A percentile compares a stretch with the other conserved stretches of the same genome.
phyloP scores from a whole-genome alignment of 306 rosid genomes.

The Pterocarpus santalinus region DNA sequence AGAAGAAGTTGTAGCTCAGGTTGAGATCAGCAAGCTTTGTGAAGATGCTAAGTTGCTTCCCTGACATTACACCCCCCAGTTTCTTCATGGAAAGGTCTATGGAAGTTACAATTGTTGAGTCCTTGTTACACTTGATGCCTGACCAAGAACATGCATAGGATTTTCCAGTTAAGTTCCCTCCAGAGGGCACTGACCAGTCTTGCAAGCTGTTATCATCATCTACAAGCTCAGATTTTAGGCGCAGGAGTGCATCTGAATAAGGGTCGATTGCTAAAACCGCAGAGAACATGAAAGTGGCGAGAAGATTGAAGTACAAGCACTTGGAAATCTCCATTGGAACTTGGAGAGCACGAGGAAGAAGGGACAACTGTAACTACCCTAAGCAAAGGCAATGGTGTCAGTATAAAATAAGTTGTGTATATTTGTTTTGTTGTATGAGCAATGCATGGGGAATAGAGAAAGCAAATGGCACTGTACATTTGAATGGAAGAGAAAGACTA shows the following conservation, averaged over 20 bases:
- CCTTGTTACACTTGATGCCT: constrained; percentile 74
- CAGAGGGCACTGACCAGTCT: constrained; percentile 71
- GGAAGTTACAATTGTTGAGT: constrained; percentile 63
- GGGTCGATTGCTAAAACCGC: constrained; percentile 66
- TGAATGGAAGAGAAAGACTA: constrained; percentile 51
- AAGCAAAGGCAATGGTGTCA: constrained; percentile 57
- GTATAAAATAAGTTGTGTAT: constrained; percentile 43
- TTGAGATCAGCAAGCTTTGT: constrained; percentile 72
- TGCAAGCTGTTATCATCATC: constrained; percentile 63
- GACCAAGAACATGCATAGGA: constrained; percentile 86
- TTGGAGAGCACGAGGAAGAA: constrained; percentile 54
- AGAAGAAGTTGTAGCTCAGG: constrained; percentile 77
- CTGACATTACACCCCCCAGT: constrained; percentile 68
- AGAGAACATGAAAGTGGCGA: constrained; percentile 51
- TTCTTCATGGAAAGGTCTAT: constrained; percentile 82
- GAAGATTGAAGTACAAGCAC: constrained; percentile 55
- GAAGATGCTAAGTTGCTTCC: constrained; percentile 71
- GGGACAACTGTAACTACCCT: constrained; percentile 58
- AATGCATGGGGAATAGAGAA: constrained; percentile 92
- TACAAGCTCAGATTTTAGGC: constrained; percentile 75
- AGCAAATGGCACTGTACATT: constrained; percentile 50
- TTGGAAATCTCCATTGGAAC: constrained; percentile 80
- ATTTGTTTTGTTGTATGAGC: constrained; percentile 55
- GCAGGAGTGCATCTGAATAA: constrained; percentile 77
- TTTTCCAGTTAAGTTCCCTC: constrained; percentile 55